Percentiles rank a stretch among this genome's conserved stretches.
phyloP scores from a whole-genome alignment of 2,329 filamentous ascomycete species.

The Dothideomycetes sp. region DNA sequence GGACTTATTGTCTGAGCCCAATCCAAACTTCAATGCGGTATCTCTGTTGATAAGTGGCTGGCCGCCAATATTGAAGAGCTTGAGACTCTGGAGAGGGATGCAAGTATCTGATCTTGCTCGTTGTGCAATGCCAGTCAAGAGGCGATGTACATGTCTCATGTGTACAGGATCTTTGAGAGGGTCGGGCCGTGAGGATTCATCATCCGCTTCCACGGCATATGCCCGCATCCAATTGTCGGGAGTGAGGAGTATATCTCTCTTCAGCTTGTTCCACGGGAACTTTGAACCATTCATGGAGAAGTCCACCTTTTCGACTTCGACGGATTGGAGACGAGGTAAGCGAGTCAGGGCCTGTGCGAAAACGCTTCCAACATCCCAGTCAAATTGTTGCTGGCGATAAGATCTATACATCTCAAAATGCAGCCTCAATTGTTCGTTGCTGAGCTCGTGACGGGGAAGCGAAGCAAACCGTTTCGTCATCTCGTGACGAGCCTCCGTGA shows the following conservation, averaged over 20 bases:
- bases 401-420: constrained; percentile 3
- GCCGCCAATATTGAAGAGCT: constrained; percentile 3
- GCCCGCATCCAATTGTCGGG: constrained; percentile 18
- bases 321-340: constrained; percentile 17
- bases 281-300: constrained; percentile 14
- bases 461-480: too few species aligned
- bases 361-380: constrained; percentile 12
- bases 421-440: neutral
- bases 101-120: neutral
- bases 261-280: constrained; percentile 17
- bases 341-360: constrained; percentile 17
- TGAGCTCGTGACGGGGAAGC: constrained; percentile 17
- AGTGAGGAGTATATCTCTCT: constrained; percentile 14
- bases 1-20: constrained; percentile 9
- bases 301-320: constrained; percentile 14
- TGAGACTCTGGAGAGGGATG: neutral
- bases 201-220: constrained; percentile 1
- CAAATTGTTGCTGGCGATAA: constrained; percentile 15
- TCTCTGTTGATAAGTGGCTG: constrained; percentile 4
- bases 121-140: neutral
- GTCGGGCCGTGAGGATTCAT: constrained; percentile 10
- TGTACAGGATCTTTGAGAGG: neutral
- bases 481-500: too few species aligned
- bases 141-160: constrained; percentile 6
- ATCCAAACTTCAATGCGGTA: neutral